Conservation (phyloP, 345 rosid genomes). For the Arabis hirsuta region DNA sequence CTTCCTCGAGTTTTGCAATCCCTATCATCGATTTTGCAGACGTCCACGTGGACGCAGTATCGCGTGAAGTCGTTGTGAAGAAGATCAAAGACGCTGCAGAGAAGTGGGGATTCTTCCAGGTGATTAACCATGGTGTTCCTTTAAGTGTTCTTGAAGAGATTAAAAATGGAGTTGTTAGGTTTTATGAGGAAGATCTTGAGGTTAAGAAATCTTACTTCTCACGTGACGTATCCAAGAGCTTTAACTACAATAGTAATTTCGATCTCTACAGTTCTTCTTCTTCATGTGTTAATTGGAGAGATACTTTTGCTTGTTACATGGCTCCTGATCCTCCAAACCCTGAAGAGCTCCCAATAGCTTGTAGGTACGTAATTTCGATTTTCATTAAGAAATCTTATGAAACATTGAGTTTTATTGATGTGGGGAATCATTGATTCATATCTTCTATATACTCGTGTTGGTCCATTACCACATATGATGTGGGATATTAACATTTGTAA, state of each 20-base stretch:
- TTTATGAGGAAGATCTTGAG: constrained; percentile 49
- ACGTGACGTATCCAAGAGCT: constrained; percentile 37
- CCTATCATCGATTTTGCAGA: constrained; percentile 51
- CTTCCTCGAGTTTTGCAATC: constrained; percentile 5
- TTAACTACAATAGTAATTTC: constrained; percentile 47
- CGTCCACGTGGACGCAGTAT: neutral
- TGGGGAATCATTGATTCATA: too few relatives aligned
- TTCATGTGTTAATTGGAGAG: constrained; percentile 52
- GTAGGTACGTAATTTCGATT: constrained; percentile 39
- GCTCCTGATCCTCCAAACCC: constrained; percentile 48
- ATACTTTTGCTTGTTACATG: constrained; percentile 42
- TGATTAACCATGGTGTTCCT: constrained; percentile 54
- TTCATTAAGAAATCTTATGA: neutral
- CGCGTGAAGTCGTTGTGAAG: constrained; percentile 23
- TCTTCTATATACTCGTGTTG: too few relatives aligned
- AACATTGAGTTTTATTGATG: neutral
- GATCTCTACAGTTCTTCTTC: constrained; percentile 45
- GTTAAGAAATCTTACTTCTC: constrained; percentile 46
- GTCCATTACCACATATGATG: too few relatives aligned
- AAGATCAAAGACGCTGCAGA: constrained; percentile 42
- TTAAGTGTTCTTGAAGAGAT: constrained; percentile 43
- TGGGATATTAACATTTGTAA: neutral
- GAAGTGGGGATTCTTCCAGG: constrained; percentile 59
- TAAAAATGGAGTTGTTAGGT: constrained; percentile 43
- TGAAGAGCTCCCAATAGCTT: constrained; percentile 50